phyloP scores from a whole-genome alignment of 768 basidiomycete species.

The Agaricus sinodeliciosus region DNA sequence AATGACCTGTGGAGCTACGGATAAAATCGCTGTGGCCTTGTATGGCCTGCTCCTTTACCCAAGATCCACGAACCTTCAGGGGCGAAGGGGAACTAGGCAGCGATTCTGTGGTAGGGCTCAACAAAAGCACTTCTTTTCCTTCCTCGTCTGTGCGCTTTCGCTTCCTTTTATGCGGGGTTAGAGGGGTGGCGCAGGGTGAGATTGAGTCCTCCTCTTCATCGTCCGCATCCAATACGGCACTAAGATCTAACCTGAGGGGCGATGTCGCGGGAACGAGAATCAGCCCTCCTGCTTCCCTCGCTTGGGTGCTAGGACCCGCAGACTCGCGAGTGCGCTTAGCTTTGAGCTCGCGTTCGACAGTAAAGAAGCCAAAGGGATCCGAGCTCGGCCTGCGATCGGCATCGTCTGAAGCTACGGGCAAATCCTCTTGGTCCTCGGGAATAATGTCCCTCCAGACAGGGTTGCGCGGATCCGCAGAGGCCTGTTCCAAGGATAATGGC shows the following conservation, averaged over 20 bases:
- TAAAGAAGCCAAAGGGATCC: slow-evolving; percentile 54
- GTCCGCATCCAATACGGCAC: slow-evolving; percentile 17
- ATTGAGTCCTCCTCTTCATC: slow-evolving; percentile 7
- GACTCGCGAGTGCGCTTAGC: slow-evolving; percentile 24
- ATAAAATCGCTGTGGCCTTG: slow-evolving; percentile 3
- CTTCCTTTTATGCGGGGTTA: slow-evolving; percentile 27
- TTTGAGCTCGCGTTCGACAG: slow-evolving; percentile 45
- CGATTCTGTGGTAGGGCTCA: slow-evolving; percentile 26
- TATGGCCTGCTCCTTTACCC: slow-evolving; percentile 12
- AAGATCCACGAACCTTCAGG: slow-evolving; percentile 18
- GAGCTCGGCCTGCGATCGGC: slow-evolving; percentile 22
- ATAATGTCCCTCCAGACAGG: slow-evolving; percentile 18
- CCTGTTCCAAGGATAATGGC: slow-evolving; percentile 10
- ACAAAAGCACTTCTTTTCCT: slow-evolving; percentile 20
- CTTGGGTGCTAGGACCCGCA: not conserved
- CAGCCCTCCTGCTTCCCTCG: slow-evolving; percentile 17
- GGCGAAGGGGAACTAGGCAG: slow-evolving; percentile 31
- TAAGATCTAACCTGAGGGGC: slow-evolving; percentile 17
- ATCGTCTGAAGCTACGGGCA: slow-evolving; percentile 12
- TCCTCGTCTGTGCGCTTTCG: slow-evolving; percentile 20
- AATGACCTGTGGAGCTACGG: slow-evolving; percentile 8
- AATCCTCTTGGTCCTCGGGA: slow-evolving; percentile 4
- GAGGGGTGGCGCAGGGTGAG: slow-evolving; percentile 17
- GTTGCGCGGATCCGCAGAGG: not conserved
- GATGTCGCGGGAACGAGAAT: slow-evolving; percentile 23